phyloP scores from a whole-genome alignment of 2,329 filamentous ascomycete genomes.

The Neonectria ditissima region DNA sequence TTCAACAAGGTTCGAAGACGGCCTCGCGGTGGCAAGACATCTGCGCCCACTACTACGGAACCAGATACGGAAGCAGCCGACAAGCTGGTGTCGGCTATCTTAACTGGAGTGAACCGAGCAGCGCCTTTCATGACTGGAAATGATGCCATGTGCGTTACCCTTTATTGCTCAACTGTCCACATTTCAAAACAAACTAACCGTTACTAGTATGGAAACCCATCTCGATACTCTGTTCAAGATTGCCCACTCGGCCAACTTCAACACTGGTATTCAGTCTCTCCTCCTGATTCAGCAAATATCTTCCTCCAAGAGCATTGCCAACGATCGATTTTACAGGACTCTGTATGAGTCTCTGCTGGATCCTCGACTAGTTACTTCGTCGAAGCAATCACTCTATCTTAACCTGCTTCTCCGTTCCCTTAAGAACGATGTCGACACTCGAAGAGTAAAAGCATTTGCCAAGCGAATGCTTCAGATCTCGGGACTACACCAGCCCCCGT shows the following conservation, averaged over 20 bases:
- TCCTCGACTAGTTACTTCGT: slow-evolving; percentile 86
- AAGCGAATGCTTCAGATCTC: slow-evolving; percentile 92
- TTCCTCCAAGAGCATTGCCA: slow-evolving; percentile 80
- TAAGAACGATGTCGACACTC: slow-evolving; percentile 90
- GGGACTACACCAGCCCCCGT: slow-evolving; percentile 89
- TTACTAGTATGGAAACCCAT: slow-evolving; percentile 79
- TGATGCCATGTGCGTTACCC: slow-evolving; percentile 69
- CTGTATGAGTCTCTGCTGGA: slow-evolving; percentile 96
- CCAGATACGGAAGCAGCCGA: slow-evolving; percentile 78
- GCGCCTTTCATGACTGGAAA: slow-evolving; percentile 91
- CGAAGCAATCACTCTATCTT: slow-evolving; percentile 94
- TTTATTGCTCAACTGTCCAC: neutral
- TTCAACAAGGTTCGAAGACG: slow-evolving; percentile 42
- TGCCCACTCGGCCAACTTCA: slow-evolving; percentile 98
- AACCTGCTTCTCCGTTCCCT: slow-evolving; percentile 90
- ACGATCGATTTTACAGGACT: slow-evolving; percentile 93
- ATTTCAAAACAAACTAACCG: slow-evolving; percentile 27
- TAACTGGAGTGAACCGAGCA: slow-evolving; percentile 95
- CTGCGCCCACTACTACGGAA: slow-evolving; percentile 52
- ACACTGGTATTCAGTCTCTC: slow-evolving; percentile 95
- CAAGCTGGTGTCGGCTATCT: slow-evolving; percentile 89
- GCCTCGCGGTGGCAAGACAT: slow-evolving; percentile 37
- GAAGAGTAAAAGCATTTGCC: slow-evolving; percentile 93
- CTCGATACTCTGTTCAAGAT: slow-evolving; percentile 95
- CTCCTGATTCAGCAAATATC: slow-evolving; percentile 95